phyloP scores from a whole-genome alignment of 768 basidiomycete genomes.

The Auriscalpium microsporum region DNA sequence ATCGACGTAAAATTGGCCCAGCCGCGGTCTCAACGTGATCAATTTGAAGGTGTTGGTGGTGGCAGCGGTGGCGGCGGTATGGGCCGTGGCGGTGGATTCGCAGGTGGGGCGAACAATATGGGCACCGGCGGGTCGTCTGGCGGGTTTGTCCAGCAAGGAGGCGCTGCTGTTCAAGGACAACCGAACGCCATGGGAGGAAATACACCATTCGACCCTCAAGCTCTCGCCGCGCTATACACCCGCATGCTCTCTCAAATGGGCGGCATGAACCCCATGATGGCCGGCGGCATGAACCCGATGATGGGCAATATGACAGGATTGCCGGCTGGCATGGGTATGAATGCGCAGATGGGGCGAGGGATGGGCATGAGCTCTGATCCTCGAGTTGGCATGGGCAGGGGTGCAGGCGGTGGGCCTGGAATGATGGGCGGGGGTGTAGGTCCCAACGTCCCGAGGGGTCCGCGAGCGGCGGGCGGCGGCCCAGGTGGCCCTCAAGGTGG shows the following conservation, averaged over 20 bases:
- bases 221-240: slow-evolving; percentile 86
- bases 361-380: slow-evolving; percentile 12
- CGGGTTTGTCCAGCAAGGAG: slow-evolving; percentile 15
- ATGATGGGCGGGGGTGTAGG: slow-evolving; percentile 4
- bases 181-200: neutral
- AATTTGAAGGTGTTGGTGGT: slow-evolving; percentile 19
- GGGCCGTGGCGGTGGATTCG: slow-evolving; percentile 21
- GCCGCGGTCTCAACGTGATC: slow-evolving; percentile 72
- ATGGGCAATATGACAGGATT: slow-evolving; percentile 27
- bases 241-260: slow-evolving; percentile 75
- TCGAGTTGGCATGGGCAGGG: slow-evolving; percentile 14
- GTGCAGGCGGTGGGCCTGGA: slow-evolving; percentile 10
- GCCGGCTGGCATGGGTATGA: slow-evolving; percentile 20
- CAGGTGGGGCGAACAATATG: slow-evolving; percentile 5
- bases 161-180: slow-evolving; percentile 17
- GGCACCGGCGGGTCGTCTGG: neutral
- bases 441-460: slow-evolving; percentile 19
- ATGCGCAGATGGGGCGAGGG: slow-evolving; percentile 14
- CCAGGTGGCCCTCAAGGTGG: slow-evolving; percentile 12
- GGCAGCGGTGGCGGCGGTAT: slow-evolving; percentile 30
- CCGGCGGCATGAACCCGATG: slow-evolving; percentile 16
- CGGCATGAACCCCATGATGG: slow-evolving; percentile 43
- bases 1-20: slow-evolving; percentile 96
- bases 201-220: slow-evolving; percentile 81
- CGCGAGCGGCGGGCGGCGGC: slow-evolving; percentile 16